These are phyloP conservation scores for Starmerella stellata DNA, from an alignment of 805 yeast species.

Conservation along the genomic window DNA sequence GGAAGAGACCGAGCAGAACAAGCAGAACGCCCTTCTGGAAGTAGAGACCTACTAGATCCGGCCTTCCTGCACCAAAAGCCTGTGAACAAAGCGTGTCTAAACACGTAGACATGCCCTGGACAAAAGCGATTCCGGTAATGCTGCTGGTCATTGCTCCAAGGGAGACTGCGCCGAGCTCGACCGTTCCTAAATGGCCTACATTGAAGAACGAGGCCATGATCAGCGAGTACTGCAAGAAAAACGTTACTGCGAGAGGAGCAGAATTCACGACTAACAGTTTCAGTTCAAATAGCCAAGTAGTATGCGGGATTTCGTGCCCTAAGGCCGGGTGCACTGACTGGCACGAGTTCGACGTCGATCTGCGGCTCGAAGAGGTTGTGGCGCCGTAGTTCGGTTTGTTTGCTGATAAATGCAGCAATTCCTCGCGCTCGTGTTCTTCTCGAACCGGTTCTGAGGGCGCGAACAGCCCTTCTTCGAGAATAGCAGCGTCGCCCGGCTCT, in stretches of 20 bases:
- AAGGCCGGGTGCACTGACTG: no score
- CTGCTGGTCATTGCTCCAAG: conserved; percentile 70
- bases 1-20: conserved; percentile 34
- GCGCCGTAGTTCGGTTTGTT: conserved; percentile 1
- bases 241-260: conserved; percentile 46
- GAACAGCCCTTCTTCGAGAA: conserved; percentile 17
- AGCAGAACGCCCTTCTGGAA: conserved; percentile 54
- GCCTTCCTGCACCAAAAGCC: conserved; percentile 64
- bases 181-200: conserved; percentile 71
- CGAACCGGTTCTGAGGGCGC: conserved; percentile 20
- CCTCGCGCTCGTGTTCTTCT: conserved; percentile 19
- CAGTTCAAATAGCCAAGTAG: conserved; percentile 14
- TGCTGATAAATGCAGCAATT: conserved; percentile 17
- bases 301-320: not conserved
- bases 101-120: conserved; percentile 69
- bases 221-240: conserved; percentile 51
- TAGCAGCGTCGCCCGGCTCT: conserved; percentile 16
- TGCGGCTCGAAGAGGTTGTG: no score
- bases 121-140: conserved; percentile 54
- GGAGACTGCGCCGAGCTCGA: conserved; percentile 67
- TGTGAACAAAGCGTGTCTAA: conserved; percentile 72
- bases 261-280: conserved; percentile 21
- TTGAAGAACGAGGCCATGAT: conserved; percentile 60
- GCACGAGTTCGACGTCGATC: no score
- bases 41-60: conserved; percentile 51